Conservation (phyloP, 352 stramenopile genomes). For the Stramenopiles sp. region DNA sequence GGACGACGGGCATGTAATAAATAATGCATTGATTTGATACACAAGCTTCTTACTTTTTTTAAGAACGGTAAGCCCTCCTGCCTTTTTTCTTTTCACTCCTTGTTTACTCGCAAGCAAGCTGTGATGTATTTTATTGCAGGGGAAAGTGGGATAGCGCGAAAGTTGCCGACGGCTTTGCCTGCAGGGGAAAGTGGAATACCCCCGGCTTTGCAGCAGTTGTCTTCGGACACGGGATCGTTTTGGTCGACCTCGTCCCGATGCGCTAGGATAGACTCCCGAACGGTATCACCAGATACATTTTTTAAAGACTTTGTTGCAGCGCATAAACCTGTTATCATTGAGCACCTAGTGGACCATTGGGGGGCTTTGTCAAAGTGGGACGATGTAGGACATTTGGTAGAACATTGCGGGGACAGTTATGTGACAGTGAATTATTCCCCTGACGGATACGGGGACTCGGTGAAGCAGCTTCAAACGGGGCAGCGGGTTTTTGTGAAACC, state of each 20-base stretch:
- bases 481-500: not conserved
- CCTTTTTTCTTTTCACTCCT: too few species aligned
- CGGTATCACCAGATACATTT: not conserved
- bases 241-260: not conserved
- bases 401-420: not conserved
- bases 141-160: too few species aligned
- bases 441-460: not conserved
- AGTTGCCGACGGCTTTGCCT: too few species aligned
- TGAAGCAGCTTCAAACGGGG: not conserved
- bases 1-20: too few species aligned
- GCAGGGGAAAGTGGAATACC: too few species aligned
- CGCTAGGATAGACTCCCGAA: not conserved
- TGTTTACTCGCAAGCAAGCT: too few species aligned
- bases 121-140: too few species aligned
- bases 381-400: not conserved
- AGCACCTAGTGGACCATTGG: not conserved
- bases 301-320: not conserved
- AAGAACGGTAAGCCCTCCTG: too few species aligned
- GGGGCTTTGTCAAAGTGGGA: not conserved
- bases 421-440: not conserved
- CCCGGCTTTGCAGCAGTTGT: not conserved
- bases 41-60: too few species aligned
- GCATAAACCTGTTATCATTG: not conserved
- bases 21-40: too few species aligned
- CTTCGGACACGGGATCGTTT: not conserved